Percentiles rank a stretch among this genome's conserved stretches.
phyloP scores from a whole-genome alignment of 2,329 filamentous ascomycete genomes.

The Falciphora oryzae region DNA sequence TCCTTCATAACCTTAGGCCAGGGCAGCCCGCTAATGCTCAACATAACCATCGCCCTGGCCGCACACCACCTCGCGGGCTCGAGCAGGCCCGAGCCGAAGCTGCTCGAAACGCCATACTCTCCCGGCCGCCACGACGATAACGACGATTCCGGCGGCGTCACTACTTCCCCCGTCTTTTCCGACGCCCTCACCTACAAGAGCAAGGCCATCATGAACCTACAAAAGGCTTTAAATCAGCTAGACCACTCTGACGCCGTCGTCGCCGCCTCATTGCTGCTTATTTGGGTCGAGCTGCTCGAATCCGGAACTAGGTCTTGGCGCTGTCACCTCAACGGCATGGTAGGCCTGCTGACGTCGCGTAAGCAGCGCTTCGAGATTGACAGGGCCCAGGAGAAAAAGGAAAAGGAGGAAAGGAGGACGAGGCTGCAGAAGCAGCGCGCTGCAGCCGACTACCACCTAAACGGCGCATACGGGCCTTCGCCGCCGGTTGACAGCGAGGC shows the following conservation, averaged over 20 bases:
- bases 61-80: conserved; percentile 7
- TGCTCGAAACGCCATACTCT: conserved; percentile 1
- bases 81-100: conserved; percentile 7
- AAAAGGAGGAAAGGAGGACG: no score
- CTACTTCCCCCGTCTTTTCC: background rate
- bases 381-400: no score
- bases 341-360: conserved; percentile 4
- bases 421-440: no score
- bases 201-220: conserved; percentile 10
- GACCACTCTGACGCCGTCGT: conserved; percentile 11
- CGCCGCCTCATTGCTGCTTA: conserved; percentile 8
- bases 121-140: background rate
- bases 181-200: conserved; percentile 10
- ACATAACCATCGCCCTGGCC: conserved; percentile 1
- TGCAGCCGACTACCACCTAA: no score
- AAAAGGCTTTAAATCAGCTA: conserved; percentile 1
- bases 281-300: conserved; percentile 12
- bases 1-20: background rate
- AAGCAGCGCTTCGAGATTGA: background rate
- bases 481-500: no score
- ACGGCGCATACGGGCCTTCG: no score
- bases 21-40: background rate
- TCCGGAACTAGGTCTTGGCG: conserved; percentile 10
- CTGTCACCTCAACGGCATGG: conserved; percentile 11
- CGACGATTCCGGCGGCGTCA: no score